phyloP scores from a whole-genome alignment of 2,329 filamentous ascomycete genomes.

The Paradendryphiella salina region DNA sequence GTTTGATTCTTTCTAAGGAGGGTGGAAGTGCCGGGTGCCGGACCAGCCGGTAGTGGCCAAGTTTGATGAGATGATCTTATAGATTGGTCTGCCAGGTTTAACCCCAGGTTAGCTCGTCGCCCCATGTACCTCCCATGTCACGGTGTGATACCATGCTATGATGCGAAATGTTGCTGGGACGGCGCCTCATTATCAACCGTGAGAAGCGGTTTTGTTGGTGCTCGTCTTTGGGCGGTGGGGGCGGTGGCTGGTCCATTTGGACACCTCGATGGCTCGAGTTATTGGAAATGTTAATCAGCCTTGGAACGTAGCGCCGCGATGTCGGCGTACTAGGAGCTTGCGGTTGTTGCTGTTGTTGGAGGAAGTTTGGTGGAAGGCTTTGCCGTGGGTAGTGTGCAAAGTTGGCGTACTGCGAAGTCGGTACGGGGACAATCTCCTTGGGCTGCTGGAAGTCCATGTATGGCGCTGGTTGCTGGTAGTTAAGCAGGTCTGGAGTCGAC shows the following conservation, averaged over 20 bases:
- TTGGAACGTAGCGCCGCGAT: constrained; percentile 40
- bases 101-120: constrained; percentile 44
- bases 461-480: constrained; percentile 36
- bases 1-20: constrained; percentile 25
- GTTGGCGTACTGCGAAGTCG: constrained; percentile 42
- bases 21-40: constrained; percentile 26
- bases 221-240: constrained; percentile 44
- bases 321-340: constrained; percentile 16
- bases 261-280: constrained; percentile 31
- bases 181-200: constrained; percentile 41
- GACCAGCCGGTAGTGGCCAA: constrained; percentile 29
- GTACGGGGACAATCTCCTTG: constrained; percentile 40
- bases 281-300: constrained; percentile 42
- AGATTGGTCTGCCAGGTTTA: constrained; percentile 16
- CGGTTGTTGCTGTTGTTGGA: constrained; percentile 22
- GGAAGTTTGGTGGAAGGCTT: constrained; percentile 44
- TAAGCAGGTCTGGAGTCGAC: constrained; percentile 41
- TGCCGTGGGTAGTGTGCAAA: constrained; percentile 42
- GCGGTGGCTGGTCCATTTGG: constrained; percentile 39
- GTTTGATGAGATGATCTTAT: background rate
- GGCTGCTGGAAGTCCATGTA: constrained; percentile 40
- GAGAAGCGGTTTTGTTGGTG: constrained; percentile 42
- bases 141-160: constrained; percentile 39
- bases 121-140: constrained; percentile 39
- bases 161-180: constrained; percentile 45